Conservation (phyloP, 345 rosid genomes). For the Dipteronia sinensis region DNA sequence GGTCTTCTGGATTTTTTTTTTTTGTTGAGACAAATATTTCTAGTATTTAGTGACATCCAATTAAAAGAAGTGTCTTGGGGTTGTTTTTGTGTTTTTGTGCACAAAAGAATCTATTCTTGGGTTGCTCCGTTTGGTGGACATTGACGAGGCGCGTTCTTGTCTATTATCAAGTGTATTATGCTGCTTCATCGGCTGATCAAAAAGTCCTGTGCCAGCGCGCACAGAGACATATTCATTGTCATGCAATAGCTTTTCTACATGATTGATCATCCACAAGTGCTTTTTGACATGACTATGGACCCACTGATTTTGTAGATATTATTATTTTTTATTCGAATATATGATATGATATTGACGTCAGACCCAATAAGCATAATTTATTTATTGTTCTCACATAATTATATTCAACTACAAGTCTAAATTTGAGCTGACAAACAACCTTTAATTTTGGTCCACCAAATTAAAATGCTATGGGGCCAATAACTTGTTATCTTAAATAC, state of each 20-base stretch:
- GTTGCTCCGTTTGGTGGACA: slow-evolving; percentile 13
- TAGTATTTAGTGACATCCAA: slow-evolving; percentile 19
- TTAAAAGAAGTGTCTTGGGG: not conserved
- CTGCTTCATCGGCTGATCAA: slow-evolving; percentile 14
- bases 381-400: too few species aligned
- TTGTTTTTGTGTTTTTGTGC: slow-evolving; percentile 13
- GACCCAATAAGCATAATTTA: too few species aligned
- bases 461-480: not conserved
- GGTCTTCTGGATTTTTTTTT: not conserved
- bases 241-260: not conserved
- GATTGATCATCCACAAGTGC: not conserved
- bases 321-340: too few species aligned
- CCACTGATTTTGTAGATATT: not conserved
- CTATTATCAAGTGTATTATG: slow-evolving; percentile 19
- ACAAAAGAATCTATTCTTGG: slow-evolving; percentile 26
- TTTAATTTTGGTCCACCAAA: not conserved
- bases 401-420: not conserved
- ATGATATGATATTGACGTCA: too few species aligned
- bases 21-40: slow-evolving; percentile 9
- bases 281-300: not conserved
- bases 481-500: not conserved
- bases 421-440: not conserved
- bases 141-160: slow-evolving; percentile 27
- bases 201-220: not conserved
- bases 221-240: not conserved